Evolutionary conservation across 140 eudicot species (phyloP), one percentile per base, ranked within the genome.

Genomic region (Anethum foeniculum): DNA sequence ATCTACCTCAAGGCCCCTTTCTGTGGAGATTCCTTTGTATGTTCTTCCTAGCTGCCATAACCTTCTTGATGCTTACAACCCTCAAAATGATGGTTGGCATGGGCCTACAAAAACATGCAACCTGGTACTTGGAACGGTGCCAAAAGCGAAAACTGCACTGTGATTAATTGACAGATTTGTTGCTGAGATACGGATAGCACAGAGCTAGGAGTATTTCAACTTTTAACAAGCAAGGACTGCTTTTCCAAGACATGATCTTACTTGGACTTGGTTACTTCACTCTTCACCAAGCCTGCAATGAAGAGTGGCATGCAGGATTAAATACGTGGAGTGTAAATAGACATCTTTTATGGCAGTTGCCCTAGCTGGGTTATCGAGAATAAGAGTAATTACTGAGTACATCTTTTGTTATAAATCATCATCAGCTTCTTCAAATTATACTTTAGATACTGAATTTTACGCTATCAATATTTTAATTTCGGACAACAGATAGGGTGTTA

Each of bases 61-160:
- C 93, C 23, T 94, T 88, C 80, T 86, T 92, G 84, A 94, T 94
- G 98, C 96, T 94, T 68, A 85, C 90, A 48, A 86, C 87, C 77
- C 88, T 94, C 23, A 94, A 94, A 85, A 79, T 94, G 82, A 84
- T 94, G 95, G 67, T 94, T 34, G 96, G 98, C 41, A 89, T 92
- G 92, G 97, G 90, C 39, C 97, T 94, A 47, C 86, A 80, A 38
- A 90, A 89, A 85, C 93, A 90, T 80, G 98, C 98, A 10, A 82
- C 86, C 30, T 94, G 98, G 98, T 94, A 94, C 81, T 75, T 94
- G 48, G 86, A 86, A 79, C 86, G 98, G 87, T 92, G 97, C 81
- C 90, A 85, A 82, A 85, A 77, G 75, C 87, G 97, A 85, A 94
- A 94, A 83, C 83, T 90, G 67, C 97, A 94, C 82, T 80, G 91